A percentile compares a stretch with the other conserved stretches of the same genome.
Conservation (phyloP, 176 grass and related monocot species). For the Carex littledalei region DNA sequence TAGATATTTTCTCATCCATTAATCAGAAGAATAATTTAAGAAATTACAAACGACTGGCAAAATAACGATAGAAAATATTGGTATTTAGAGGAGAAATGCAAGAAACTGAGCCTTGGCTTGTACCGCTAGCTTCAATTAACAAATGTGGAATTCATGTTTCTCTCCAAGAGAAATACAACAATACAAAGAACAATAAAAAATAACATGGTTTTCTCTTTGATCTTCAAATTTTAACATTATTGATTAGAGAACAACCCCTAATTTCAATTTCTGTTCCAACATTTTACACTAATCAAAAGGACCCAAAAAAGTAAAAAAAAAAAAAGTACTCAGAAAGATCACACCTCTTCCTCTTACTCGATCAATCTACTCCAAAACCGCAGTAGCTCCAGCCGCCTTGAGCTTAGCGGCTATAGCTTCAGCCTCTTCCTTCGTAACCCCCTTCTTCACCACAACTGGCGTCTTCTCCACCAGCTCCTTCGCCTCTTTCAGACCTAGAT, state of each 20-base stretch:
- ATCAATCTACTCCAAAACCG: slow-evolving; percentile 59
- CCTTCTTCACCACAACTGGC: slow-evolving; percentile 73
- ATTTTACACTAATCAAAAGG: not conserved
- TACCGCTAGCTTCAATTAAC: not conserved
- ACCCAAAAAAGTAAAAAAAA: not conserved
- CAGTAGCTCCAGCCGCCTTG: slow-evolving; percentile 73
- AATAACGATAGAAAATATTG: not conserved
- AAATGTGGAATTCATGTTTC: not conserved
- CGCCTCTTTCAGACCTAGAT: slow-evolving; percentile 87
- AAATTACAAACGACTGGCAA: not conserved
- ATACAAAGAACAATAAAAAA: not conserved
- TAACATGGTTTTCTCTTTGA: not conserved
- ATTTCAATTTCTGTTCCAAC: not conserved
- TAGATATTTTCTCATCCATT: not conserved
- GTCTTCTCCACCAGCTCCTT: slow-evolving; percentile 97
- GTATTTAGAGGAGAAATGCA: not conserved
- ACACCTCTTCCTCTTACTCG: not conserved
- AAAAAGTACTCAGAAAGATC: not conserved
- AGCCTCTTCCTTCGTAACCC: slow-evolving; percentile 84
- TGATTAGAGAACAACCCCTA: not conserved
- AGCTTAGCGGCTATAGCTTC: slow-evolving; percentile 83
- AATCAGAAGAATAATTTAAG: not conserved
- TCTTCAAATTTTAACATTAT: not conserved
- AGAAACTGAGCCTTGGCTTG: not conserved
- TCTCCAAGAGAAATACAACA: not conserved